Evolutionary conservation across 2,329 filamentous ascomycete genomes (phyloP).

Genomic region (Pseudogymnoascus sp.): DNA sequence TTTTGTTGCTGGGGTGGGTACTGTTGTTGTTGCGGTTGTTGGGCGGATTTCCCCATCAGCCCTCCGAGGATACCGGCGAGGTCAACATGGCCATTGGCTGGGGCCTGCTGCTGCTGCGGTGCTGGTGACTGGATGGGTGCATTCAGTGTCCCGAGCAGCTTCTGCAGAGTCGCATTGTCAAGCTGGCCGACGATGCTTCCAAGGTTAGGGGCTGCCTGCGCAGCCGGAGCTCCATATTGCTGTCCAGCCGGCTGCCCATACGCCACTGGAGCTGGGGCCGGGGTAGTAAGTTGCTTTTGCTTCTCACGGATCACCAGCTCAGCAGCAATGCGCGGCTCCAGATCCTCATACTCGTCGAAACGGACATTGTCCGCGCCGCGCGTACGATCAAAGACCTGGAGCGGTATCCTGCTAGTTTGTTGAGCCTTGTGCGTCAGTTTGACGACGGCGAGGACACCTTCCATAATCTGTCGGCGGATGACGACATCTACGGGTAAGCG

Average conservation of each 20-base stretch:
- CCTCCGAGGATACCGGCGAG: constrained; percentile 25
- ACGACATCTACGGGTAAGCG: constrained; percentile 68
- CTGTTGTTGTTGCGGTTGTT: constrained; percentile 25
- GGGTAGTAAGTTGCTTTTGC: constrained; percentile 32
- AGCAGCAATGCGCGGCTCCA: constrained; percentile 69
- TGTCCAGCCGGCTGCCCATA: constrained; percentile 29
- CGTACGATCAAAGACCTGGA: constrained; percentile 79
- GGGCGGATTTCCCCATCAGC: constrained; percentile 16
- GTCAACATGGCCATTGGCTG: constrained; percentile 22
- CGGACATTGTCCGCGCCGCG: constrained; percentile 65
- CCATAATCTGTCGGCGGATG: constrained; percentile 76
- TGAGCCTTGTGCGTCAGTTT: constrained; percentile 66
- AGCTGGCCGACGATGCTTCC: constrained; percentile 58
- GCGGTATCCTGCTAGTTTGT: constrained; percentile 60
- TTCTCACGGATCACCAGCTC: constrained; percentile 72
- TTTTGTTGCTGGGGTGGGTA: constrained; percentile 18
- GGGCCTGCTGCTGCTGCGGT: constrained; percentile 16
- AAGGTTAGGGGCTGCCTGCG: constrained; percentile 41
- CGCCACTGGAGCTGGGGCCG: constrained; percentile 25
- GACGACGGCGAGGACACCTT: constrained; percentile 80
- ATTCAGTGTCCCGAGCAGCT: constrained; percentile 50
- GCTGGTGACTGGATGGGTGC: constrained; percentile 17
- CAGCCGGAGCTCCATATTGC: constrained; percentile 27
- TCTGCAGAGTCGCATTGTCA: constrained; percentile 62
- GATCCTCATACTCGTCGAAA: constrained; percentile 79